Conservation (phyloP, 257 asterid species). For the Salvia splendens region DNA sequence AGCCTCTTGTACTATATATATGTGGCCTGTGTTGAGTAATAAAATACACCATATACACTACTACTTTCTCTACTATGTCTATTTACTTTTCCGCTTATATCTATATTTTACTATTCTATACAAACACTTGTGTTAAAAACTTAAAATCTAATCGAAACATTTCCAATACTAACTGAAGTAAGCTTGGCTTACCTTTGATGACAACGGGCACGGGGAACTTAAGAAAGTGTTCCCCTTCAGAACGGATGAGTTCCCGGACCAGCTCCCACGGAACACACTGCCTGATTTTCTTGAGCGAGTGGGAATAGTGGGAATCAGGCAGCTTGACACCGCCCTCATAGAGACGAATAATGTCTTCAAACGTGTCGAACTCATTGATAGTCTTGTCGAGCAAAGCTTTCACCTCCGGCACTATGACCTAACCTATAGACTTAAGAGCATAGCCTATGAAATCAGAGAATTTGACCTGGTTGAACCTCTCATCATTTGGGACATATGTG, state of each 20-base stretch:
- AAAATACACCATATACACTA: too few species aligned
- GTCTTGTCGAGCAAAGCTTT: constrained; percentile 70
- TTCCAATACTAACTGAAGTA: too few species aligned
- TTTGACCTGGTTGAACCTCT: constrained; percentile 67
- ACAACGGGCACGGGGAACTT: constrained; percentile 86
- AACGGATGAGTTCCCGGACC: constrained; percentile 60
- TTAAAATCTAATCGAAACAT: too few species aligned
- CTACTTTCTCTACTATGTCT: too few species aligned
- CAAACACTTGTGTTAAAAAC: too few species aligned
- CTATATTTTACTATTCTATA: too few species aligned
- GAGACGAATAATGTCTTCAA: constrained; percentile 63
- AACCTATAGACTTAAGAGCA: constrained; percentile 73
- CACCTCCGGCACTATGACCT: constrained; percentile 68
- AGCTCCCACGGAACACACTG: constrained; percentile 69
- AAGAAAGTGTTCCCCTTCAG: constrained; percentile 59
- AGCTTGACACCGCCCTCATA: constrained; percentile 64
- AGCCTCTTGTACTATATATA: too few species aligned
- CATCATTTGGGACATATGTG: constrained; percentile 82
- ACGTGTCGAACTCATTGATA: constrained; percentile 76
- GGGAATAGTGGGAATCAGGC: constrained; percentile 49
- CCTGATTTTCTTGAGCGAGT: constrained; percentile 39
- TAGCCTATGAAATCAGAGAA: constrained; percentile 84
- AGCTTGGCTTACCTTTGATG: constrained; percentile 52
- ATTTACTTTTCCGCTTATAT: too few species aligned
- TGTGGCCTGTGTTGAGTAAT: too few species aligned